Evolutionary conservation across 164 flowering plant genomes (phyloP), one percentile per base, ranked within the genome.

Genomic region (Sedum album): DNA sequence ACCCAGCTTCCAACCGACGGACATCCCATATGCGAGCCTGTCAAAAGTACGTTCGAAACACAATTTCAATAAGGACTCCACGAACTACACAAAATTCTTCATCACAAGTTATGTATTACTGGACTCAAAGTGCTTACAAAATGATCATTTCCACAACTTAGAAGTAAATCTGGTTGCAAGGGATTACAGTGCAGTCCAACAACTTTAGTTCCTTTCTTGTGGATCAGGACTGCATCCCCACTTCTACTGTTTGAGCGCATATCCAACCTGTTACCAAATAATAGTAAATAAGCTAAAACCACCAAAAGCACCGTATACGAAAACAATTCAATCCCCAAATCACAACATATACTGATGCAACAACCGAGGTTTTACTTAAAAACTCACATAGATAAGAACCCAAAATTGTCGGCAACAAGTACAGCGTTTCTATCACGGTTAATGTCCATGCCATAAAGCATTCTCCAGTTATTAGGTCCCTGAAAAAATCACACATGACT

Each of bases 141-240:
- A 75, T 93, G 95, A 80, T 93, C 98, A 65, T 93, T 93, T 72
- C 98, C 98, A 80, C 96, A 91, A 72, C 93, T 91, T 72, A 93
- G 71, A 60, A 93, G 82, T 68, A 91, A 83, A 51, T 93, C 97
- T 53, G 96, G 95, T 67, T 86, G 96, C 68, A 88, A 69, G 71
- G 98, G 98, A 78, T 89, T 86, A 79, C 98, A 93, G 73, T 93
- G 90, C 33, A 93, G 82, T 30, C 98, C 98, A 68, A 86, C 90
- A 65, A 93, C 94, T 82, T 93, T 91, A 76, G 85, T 85, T 67
- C 93, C 92, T 75, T 82, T 88, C 82, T 87, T 90, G 77, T 91
- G 98, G 63, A 93, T 88, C 81, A 90, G 76, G 70, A 86, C 67
- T 25, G 88, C 72, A 69, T 89, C 79, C 36, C 90, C 85, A 30